Evolutionary conservation across 331 rosid species (phyloP), one percentile per base, ranked within the genome.

Genomic region (Stylosanthes scabra): DNA sequence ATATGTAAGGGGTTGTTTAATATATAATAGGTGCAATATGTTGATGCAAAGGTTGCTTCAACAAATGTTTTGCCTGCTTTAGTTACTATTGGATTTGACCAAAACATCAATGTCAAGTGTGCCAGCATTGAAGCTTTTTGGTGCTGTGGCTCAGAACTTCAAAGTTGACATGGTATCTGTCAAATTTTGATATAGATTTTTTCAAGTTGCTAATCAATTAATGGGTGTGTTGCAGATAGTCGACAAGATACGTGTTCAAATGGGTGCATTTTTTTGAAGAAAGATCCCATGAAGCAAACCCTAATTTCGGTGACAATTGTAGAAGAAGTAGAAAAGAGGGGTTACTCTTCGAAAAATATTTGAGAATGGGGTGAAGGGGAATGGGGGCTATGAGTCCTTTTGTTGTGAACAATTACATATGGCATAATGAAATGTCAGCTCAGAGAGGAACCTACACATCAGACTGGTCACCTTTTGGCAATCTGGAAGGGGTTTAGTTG

Each of bases 191-290:
- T 71, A 63, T 51, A 45, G 16, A 46, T 51, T 52, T 68, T 52
- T 71, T 20, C 49, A 81, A 42, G 59, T 7, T 57, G 41, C 81
- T 80, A 66, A 82, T 46, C 49, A 66, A 80, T 46, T 44, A 56
- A 29, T 20, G 25, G 25, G 52, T 34, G 56, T 10, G 61, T 74
- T 49, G 81, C 78, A 90, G 98, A 92, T 92, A 81, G 95, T 92
- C 62, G 98, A 92, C 63, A 90, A 92, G 83, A 90, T 92, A 82
- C 90, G 95, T 14, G 96, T 90, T 75, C 98, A 92, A 86, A 92
- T 93, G 95, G 95, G 90, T 80, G 98, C 98, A 79, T 92, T 93
- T 81, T 81, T 86, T 93, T 63, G 98, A 93, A 79, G 98, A 93
- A 87, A 96, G 98, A 73, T 90, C 97, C 56, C 98, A 93, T 76